A percentile compares a stretch with the other conserved stretches of the same genome.
These are phyloP conservation scores for Paracorniculantispora psalliotae DNA, from an alignment of 2,329 filamentous ascomycete species.

Conservation along the genomic window DNA sequence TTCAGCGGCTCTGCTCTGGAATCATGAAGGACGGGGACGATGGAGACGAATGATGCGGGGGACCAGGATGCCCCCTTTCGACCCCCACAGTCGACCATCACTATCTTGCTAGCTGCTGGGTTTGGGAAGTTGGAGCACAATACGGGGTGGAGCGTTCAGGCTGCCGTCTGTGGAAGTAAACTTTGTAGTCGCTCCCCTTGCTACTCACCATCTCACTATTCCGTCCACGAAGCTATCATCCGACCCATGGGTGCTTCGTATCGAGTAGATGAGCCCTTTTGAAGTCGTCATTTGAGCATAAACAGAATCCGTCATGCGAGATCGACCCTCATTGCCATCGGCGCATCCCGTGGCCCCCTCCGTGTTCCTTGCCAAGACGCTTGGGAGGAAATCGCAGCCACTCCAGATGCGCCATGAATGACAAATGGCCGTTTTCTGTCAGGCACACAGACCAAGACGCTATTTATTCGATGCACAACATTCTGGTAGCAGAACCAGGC, in stretches of 20 bases:
- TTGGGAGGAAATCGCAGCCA: not conserved
- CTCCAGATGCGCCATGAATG: not conserved
- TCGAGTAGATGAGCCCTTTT: no score
- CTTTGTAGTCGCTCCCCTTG: not conserved
- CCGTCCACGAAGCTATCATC: no score
- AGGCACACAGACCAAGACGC: not conserved
- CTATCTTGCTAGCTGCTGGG: not conserved
- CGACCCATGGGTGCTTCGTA: no score
- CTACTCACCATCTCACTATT: not conserved
- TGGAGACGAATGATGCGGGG: not conserved
- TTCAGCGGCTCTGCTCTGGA: not conserved
- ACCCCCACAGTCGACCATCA: not conserved
- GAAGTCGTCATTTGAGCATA: no score
- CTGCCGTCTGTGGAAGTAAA: not conserved
- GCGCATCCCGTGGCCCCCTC: not conserved
- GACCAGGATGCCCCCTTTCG: not conserved
- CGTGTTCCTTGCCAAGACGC: not conserved
- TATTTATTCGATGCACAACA: not conserved
- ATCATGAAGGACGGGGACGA: not conserved
- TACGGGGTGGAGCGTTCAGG: not conserved
- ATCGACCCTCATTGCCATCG: no score
- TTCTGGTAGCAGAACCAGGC: not conserved
- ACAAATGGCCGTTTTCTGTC: not conserved
- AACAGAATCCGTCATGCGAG: no score
- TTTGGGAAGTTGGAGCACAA: not conserved